A percentile compares a stretch with the other conserved stretches of the same genome.
Evolutionary conservation across 371 early-diverging fungal genomes (phyloP).

Genomic region (Parasitella parasitica): DNA sequence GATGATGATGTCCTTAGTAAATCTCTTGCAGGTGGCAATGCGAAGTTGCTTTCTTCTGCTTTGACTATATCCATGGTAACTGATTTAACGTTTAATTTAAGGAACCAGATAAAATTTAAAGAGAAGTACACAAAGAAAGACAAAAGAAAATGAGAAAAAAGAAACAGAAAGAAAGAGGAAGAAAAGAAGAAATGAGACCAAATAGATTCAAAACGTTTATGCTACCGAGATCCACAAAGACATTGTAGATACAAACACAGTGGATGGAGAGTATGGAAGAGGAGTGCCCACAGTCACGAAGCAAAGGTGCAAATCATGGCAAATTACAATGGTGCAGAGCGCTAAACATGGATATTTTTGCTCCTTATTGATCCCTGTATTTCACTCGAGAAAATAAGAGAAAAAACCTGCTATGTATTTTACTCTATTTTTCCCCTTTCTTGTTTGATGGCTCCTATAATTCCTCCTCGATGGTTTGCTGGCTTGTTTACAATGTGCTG

Average conservation of each 20-base stretch:
- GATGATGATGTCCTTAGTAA: conserved; percentile 16
- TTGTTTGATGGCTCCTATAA: not conserved
- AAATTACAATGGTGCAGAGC: not conserved
- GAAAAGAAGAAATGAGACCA: conserved; percentile 5
- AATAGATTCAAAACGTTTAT: not conserved
- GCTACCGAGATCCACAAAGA: not conserved
- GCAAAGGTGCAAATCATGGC: not conserved
- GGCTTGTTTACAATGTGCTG: not conserved
- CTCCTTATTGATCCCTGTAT: not conserved
- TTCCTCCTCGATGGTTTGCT: not conserved
- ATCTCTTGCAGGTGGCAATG: conserved; percentile 35
- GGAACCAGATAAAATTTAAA: not conserved
- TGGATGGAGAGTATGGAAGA: not conserved
- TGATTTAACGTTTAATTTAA: not conserved
- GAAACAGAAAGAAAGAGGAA: conserved; percentile 1
- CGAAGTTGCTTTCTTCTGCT: not conserved
- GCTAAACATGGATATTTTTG: not conserved
- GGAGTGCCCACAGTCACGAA: not conserved
- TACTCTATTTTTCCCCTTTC: not conserved
- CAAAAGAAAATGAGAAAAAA: not conserved
- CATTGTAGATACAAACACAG: not conserved
- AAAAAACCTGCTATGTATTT: not conserved
- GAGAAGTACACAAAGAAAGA: not conserved
- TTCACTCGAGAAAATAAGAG: not conserved
- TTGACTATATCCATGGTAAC: not conserved